A percentile compares a stretch with the other conserved stretches of the same genome.
Conservation (phyloP, 768 basidiomycete genomes). For the Tricholoma sp. region DNA sequence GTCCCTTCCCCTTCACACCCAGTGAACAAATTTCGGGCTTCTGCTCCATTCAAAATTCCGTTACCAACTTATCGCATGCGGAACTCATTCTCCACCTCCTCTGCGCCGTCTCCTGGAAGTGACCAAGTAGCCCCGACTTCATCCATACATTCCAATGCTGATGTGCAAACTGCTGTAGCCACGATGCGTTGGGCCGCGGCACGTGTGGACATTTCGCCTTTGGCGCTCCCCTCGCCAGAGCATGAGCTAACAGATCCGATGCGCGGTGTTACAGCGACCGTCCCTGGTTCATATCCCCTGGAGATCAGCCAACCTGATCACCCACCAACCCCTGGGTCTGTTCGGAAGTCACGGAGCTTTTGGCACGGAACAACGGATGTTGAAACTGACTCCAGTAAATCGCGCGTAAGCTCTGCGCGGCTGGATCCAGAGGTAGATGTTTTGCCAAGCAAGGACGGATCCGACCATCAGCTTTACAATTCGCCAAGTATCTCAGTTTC, state of each 20-base stretch:
- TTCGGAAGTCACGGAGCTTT: conserved; percentile 59
- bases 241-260: conserved; percentile 90
- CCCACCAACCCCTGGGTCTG: conserved; percentile 41
- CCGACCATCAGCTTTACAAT: background rate
- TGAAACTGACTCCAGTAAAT: conserved; percentile 23
- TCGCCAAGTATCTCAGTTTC: background rate
- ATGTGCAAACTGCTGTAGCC: conserved; percentile 66
- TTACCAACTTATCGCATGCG: conserved; percentile 19
- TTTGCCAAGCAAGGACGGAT: background rate
- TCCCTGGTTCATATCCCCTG: conserved; percentile 55
- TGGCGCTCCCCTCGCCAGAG: conserved; percentile 87
- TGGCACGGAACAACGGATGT: conserved; percentile 77
- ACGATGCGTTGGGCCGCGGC: conserved; percentile 85
- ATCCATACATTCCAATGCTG: conserved; percentile 32
- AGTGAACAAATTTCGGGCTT: conserved; percentile 10
- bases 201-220: conserved; percentile 76
- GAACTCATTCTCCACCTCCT: conserved; percentile 19
- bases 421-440: background rate
- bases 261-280: conserved; percentile 62
- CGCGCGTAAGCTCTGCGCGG: background rate
- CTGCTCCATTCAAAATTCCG: conserved; percentile 11
- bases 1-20: conserved; percentile 9
- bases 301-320: conserved; percentile 22
- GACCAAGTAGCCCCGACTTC: conserved; percentile 12
- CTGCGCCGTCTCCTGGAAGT: conserved; percentile 14